Evolutionary conservation across 2,329 filamentous ascomycete genomes (phyloP).

Genomic region (Seiridium cupressi): DNA sequence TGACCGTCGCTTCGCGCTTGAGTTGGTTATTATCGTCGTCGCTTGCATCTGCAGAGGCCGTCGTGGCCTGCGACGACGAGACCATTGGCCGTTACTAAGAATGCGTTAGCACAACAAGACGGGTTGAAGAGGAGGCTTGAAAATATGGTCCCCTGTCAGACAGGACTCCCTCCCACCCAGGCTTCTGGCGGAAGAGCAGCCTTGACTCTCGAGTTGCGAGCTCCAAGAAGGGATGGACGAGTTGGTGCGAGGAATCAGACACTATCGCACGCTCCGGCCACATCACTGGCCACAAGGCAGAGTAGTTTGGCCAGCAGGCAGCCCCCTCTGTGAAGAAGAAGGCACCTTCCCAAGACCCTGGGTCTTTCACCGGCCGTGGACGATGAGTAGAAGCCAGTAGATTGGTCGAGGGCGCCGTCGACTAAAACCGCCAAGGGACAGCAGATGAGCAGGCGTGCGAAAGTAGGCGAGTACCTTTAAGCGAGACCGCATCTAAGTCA

Average conservation of each 20-base stretch:
- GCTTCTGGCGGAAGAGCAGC: conserved; percentile 8
- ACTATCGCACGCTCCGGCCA: background rate
- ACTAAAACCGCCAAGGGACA: background rate
- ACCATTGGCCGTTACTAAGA: conserved; percentile 1
- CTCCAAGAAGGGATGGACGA: background rate
- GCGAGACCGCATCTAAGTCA: too few species aligned
- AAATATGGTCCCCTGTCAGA: background rate
- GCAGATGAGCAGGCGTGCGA: background rate
- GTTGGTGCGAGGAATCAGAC: background rate
- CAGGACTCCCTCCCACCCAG: conserved; percentile 7
- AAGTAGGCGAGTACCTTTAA: background rate
- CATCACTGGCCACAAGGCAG: background rate
- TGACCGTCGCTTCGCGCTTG: background rate
- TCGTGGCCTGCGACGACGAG: conserved; percentile 4
- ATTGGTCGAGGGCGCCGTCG: background rate
- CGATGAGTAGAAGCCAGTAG: conserved; percentile 7
- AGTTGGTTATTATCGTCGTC: background rate
- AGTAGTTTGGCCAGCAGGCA: background rate
- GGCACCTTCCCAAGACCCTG: conserved; percentile 5
- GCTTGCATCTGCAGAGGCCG: conserved; percentile 3
- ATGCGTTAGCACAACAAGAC: background rate
- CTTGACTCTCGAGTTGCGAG: conserved; percentile 2
- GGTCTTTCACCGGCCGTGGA: conserved; percentile 10
- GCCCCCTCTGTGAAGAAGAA: background rate
- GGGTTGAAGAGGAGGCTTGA: background rate